These are phyloP conservation scores for Camellia sinensis DNA, from an alignment of 148 eudicot species.

Conservation along the genomic window DNA sequence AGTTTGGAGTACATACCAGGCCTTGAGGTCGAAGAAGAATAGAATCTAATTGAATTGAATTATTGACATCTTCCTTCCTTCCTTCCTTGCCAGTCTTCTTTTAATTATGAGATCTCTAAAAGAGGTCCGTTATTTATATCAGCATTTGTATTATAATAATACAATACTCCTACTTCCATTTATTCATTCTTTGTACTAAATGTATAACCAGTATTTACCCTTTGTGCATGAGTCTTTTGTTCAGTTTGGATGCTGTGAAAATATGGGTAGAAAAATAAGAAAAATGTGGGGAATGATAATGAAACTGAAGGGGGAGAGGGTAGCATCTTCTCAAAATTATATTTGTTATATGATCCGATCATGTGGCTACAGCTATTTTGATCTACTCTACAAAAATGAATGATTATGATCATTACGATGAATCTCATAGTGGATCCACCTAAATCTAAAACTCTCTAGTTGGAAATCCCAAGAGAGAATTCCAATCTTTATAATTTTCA, in stretches of 20 bases:
- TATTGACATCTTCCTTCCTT: not conserved
- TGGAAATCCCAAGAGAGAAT: too few species aligned
- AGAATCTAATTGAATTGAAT: not conserved
- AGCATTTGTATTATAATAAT: not conserved
- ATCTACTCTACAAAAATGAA: too few species aligned
- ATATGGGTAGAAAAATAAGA: not conserved
- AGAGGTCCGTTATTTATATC: not conserved
- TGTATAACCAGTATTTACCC: not conserved
- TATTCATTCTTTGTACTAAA: not conserved
- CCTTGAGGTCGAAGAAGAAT: slow-evolving; percentile 72
- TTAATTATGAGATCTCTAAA: not conserved
- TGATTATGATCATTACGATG: too few species aligned
- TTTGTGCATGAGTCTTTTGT: not conserved
- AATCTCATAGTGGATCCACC: too few species aligned
- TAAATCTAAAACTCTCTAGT: too few species aligned
- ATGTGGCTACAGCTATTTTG: too few species aligned
- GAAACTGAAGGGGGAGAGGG: too few species aligned
- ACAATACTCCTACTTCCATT: not conserved
- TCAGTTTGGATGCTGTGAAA: not conserved
- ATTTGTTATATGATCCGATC: too few species aligned
- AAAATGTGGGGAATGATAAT: not conserved
- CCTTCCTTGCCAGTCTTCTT: too few species aligned
- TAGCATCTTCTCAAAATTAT: too few species aligned
- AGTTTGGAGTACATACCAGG: slow-evolving; percentile 95
- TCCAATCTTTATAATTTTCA: too few species aligned